Evolutionary conservation across 805 yeast species (phyloP), one percentile per base, ranked within the genome.

Genomic region (Kluyveromyces lactis): DNA sequence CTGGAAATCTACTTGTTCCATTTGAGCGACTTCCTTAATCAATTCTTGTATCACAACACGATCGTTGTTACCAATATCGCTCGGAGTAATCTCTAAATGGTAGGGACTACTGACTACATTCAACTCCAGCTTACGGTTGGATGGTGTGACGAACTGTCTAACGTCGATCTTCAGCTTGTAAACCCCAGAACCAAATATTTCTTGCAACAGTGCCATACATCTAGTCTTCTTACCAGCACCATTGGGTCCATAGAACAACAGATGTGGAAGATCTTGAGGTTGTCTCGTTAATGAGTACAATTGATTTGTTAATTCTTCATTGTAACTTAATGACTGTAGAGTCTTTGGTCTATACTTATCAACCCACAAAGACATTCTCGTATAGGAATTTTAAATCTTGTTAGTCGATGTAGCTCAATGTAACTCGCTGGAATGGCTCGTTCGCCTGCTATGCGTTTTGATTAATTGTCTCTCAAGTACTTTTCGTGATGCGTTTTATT

Each of bases 201-300:
- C 86, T 41, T 77, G 71, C 39, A 92, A 63, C 2, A 94, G 71
- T 5, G 94, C 78, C 60, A 86, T 72, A 6, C 87, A 83, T 47
- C 98, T 74, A 8, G 98, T 92, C 67, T 92, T 94, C 58, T 92
- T 92, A 42, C 99, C 99, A 12, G 95, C 86, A 4, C 99, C 99
- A 27, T 87, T 78, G 1, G 98, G 97, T 0, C 99, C 99, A 57
- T 90, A 90, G 2, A 92, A 75, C 19, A 92, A 66, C 34, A 92
- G 62, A 65, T 92, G 98, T 2, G 99, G 99, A 53, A 92, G 80
- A 58, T 92, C 97, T 56, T 53, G 45, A 28, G 58, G 56, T 30
- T 54, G 58, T 16, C 51, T 42, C 3, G 61, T 40, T n/a, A 53
- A 34, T 2, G 92, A 77, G 33, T 66, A 61, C 26, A 92, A 66